Base-by-base conservation (phyloP, 495 filamentous ascomycete species). In the Aspergillus cavernicola region DNA sequence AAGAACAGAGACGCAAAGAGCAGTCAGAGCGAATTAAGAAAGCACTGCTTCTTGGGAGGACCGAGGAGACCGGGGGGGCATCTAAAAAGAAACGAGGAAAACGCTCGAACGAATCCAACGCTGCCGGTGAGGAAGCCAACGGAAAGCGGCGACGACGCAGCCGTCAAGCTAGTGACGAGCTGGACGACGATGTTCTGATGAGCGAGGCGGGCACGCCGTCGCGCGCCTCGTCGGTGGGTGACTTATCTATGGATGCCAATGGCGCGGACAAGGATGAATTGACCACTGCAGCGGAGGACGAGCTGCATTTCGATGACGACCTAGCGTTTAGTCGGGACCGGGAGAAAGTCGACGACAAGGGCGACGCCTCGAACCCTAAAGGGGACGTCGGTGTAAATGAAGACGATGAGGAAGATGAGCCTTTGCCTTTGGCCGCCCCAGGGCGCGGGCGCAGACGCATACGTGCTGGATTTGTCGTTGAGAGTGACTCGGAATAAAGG, bases 1-100 rank as follows among this genome's bases (percentile, higher is more conserved):
- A 93, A 67, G 77, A 79, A 65, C 69, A 78, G 52, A 68, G 76
- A 53, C 68, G 84, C 53, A 70, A 75, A 53, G 65, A 68, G 31
- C 79, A 83, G 52, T 68, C 67, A 42, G 66, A 71, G 41, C 71
- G 74, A 28, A 66, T 83, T 52, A 66, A 69, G 57, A 71, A 76
- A 39, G 79, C 72, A 3, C 42, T 84, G 44, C 68, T 80, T 57
- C 79, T 75, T 35, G 81, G 83, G 32, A 69, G 70, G 44, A 62
- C 78, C 15, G 78, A 80, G 35, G 71, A 73, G 28, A 72, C 65
- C 4, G 70, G 75, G 12, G 55, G 57, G 7, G 68, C 56, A 32
- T 61, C 57, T 35, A 56, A 33, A 35, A 54, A 65, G 35, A 66
- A 57, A 29, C 49, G 50, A 32, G 56, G 58, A 33, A 75, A 75